These are phyloP conservation scores for Diaporthe eres DNA, from an alignment of 2,329 filamentous ascomycete genomes.

Conservation along the genomic window DNA sequence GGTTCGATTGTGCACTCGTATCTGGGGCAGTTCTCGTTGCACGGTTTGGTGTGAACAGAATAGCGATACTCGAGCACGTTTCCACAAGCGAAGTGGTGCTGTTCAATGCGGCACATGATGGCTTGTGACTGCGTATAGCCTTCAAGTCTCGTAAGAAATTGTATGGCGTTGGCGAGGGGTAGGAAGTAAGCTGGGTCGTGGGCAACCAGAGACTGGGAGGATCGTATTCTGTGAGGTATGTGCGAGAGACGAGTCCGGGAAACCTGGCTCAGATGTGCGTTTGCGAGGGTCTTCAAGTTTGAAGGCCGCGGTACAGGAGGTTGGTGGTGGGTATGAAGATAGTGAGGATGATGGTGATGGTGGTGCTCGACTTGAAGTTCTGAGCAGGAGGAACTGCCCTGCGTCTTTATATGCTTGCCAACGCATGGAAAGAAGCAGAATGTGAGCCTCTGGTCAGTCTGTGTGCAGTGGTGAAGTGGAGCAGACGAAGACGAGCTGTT, in stretches of 20 bases:
- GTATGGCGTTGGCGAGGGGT: background rate
- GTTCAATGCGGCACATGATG: constrained; percentile 36
- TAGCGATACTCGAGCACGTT: constrained; percentile 2
- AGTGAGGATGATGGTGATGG: constrained; percentile 36
- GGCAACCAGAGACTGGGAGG: background rate
- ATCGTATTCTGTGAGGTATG: background rate
- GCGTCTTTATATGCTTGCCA: constrained; percentile 40
- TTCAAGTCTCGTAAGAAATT: background rate
- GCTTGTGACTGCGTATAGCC: background rate
- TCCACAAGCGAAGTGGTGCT: constrained; percentile 35
- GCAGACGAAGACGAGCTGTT: constrained; percentile 33
- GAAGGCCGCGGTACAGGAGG: background rate
- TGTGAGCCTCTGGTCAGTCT: constrained; percentile 39
- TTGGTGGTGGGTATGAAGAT: constrained; percentile 6
- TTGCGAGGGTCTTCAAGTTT: constrained; percentile 18
- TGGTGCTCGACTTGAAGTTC: constrained; percentile 31
- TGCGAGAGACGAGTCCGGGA: background rate
- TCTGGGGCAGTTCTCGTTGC: constrained; percentile 4
- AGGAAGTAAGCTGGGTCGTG: background rate
- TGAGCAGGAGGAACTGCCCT: constrained; percentile 24
- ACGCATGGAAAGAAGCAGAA: constrained; percentile 35
- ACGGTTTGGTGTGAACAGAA: background rate
- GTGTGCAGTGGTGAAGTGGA: constrained; percentile 37
- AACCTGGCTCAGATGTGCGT: background rate
- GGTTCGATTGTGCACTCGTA: background rate